Base-by-base conservation (phyloP, 768 basidiomycete species). In the Heimioporus sp. region DNA sequence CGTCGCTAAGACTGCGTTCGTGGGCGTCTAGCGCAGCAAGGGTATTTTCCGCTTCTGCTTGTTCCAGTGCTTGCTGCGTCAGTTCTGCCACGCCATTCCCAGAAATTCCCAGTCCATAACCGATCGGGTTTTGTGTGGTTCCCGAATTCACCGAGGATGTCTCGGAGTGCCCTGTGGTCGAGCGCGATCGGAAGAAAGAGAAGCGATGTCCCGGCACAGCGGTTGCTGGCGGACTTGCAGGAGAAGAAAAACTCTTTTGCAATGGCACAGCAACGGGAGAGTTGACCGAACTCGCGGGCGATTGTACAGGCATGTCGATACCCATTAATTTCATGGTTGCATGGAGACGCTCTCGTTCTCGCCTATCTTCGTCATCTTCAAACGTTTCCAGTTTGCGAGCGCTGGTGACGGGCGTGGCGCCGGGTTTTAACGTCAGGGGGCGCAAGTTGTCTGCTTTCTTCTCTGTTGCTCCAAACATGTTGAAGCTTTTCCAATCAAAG, bases 281-380 rank as follows among this genome's bases (percentile, higher is more conserved):
- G 19, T 56, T 43, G 3, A 54, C 15, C 41, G 61, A 54, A 15
- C 52, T 61, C 13, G 53, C 32, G n/a, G 79, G 68, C 13, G 79
- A 72, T 45, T 76, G 63, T n/a, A 74, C 65, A 30, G 86, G 83
- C 67, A 87, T 74, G 43, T 81, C 84, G 54, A 96, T 91, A 5
- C 96, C 96, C 87, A 95, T 92, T 28, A 96, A 73, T 66, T 92
- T 91, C 89, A 98, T 90, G 24, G 92, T 92, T 15, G 92, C 92
- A 57, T 87, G 79, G 49, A 98, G 76, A 15, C 93, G 81, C 66
- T 94, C 93, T 49, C 95, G 77, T 70, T 96, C 93, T 55, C 78
- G 80, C 36, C 82, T 77, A 64, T 97, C 94, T 55, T 98, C 92
- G 53, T 98, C 96, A 61, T 98, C 95, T 68, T 98, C 95, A 37